Conservation (phyloP, 306 rosid species). For the Purshia tridentata region DNA sequence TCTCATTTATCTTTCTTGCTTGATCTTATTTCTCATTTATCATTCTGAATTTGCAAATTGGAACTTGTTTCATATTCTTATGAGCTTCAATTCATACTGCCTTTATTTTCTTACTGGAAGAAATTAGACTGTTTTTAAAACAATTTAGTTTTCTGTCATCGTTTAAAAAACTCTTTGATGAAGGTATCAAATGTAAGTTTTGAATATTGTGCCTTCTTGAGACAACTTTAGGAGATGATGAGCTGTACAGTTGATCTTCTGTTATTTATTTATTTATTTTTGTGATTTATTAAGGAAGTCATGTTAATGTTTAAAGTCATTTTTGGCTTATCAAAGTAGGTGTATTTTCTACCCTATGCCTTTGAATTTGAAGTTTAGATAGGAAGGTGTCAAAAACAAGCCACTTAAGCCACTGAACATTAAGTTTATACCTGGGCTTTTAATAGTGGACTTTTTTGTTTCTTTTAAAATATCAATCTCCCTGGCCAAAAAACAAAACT, state of each 20-base stretch:
- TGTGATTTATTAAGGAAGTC: neutral
- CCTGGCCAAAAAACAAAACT: too few species aligned
- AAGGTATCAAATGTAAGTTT: neutral
- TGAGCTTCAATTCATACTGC: neutral
- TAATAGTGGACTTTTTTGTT: neutral
- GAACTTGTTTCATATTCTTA: neutral
- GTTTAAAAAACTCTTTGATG: neutral
- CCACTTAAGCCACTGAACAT: neutral
- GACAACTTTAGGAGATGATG: neutral
- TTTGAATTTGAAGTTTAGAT: neutral
- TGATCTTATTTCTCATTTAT: constrained; percentile 22
- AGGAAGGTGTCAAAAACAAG: neutral
- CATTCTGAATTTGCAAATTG: neutral
- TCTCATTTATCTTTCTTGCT: constrained; percentile 8
- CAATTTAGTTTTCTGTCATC: neutral
- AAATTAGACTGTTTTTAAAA: neutral
- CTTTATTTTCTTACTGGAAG: neutral
- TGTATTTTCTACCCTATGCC: neutral
- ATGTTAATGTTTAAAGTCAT: neutral
- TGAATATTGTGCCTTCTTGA: neutral
- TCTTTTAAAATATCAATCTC: neutral
- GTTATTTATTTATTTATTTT: neutral
- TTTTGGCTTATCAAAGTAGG: neutral
- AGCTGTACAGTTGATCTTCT: neutral
- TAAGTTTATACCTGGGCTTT: neutral